These are phyloP conservation scores for Galeopsis tetrahit DNA, from an alignment of 257 asterid species.

Conservation along the genomic window DNA sequence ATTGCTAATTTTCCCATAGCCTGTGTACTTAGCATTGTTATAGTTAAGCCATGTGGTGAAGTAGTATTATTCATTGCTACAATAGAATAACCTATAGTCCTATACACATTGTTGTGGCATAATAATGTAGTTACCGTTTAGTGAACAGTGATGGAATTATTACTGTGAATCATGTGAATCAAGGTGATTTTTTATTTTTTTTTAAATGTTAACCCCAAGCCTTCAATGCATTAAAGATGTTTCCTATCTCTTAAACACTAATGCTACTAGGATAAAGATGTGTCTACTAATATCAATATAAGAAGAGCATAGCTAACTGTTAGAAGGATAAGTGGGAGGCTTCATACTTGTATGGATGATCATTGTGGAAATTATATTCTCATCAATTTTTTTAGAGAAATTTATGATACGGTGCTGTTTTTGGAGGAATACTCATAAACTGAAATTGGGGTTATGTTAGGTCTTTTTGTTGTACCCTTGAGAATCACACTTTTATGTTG, in stretches of 20 bases:
- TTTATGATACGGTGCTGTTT: conserved; percentile 9
- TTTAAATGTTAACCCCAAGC: neutral
- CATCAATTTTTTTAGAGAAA: neutral
- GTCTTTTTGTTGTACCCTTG: conserved; percentile 26
- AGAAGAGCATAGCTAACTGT: conserved; percentile 24
- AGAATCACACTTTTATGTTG: conserved; percentile 37
- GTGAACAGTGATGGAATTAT: conserved; percentile 4
- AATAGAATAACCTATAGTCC: neutral
- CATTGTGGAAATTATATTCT: conserved; percentile 5
- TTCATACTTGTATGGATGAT: conserved; percentile 23
- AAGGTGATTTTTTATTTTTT: neutral
- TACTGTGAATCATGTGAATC: conserved; percentile 1
- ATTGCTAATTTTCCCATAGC: conserved; percentile 8
- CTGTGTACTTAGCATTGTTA: neutral
- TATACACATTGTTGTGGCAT: neutral
- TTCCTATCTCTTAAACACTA: neutral
- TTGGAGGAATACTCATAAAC: neutral
- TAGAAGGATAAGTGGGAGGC: conserved; percentile 11
- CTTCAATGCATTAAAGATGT: neutral
- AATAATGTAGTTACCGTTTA: conserved; percentile 21
- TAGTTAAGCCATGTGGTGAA: conserved; percentile 20
- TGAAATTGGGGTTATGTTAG: conserved; percentile 16
- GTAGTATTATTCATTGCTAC: conserved; percentile 9
- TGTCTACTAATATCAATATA: neutral
- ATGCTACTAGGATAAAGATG: conserved; percentile 9